Percentiles rank a stretch among this genome's conserved stretches.
Conservation (phyloP, 2,329 filamentous ascomycete species). For the Alternaria gansuensis region DNA sequence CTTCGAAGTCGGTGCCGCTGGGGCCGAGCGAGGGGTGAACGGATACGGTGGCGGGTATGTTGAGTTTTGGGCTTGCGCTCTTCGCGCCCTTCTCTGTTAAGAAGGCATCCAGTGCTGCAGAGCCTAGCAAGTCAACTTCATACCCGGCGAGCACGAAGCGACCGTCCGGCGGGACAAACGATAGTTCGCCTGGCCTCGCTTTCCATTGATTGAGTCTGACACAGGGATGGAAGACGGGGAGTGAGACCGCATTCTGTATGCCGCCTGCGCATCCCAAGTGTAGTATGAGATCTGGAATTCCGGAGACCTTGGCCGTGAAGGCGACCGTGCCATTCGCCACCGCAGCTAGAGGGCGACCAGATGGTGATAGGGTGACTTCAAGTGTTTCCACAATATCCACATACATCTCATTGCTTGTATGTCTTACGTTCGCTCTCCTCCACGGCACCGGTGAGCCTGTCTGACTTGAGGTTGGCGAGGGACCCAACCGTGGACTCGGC, state of each 20-base stretch:
- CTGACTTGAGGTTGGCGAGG: constrained; percentile 37
- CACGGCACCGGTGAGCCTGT: constrained; percentile 74
- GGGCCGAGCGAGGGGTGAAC: constrained; percentile 81
- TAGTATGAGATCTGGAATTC: constrained; percentile 87
- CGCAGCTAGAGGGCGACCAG: constrained; percentile 84
- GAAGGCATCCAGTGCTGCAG: constrained; percentile 59
- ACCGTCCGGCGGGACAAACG: constrained; percentile 94
- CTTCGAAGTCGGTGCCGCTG: constrained; percentile 85
- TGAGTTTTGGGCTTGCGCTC: constrained; percentile 63
- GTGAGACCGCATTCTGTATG: constrained; percentile 76
- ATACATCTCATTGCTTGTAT: constrained; percentile 97
- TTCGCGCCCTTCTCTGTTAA: constrained; percentile 36
- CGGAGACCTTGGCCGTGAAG: constrained; percentile 94
- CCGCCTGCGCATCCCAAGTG: constrained; percentile 77
- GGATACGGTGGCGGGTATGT: constrained; percentile 82
- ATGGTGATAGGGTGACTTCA: constrained; percentile 86
- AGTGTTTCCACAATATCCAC: constrained; percentile 94
- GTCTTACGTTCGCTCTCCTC: constrained; percentile 89
- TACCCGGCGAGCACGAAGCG: constrained; percentile 93
- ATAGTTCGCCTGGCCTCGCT: constrained; percentile 87
- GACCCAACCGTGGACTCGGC: constrained; percentile 35
- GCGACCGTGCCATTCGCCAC: constrained; percentile 92
- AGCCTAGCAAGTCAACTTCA: constrained; percentile 87
- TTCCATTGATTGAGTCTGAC: constrained; percentile 91
- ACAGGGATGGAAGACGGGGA: constrained; percentile 96